phyloP scores from a whole-genome alignment of 208 protist species.

The Crithidia brevicula region DNA sequence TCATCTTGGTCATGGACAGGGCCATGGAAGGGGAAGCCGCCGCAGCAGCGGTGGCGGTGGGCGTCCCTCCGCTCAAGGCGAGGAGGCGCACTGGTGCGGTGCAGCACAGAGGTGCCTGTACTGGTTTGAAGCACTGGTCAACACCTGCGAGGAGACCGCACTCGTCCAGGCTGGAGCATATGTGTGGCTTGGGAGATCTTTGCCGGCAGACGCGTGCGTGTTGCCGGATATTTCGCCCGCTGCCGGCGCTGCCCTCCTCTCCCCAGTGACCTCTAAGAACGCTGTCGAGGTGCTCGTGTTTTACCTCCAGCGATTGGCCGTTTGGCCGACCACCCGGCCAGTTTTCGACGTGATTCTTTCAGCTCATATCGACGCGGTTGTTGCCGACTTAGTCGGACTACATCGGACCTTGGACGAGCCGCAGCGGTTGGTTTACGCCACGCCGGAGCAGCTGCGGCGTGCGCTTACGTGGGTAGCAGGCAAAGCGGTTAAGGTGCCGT shows the following conservation, averaged over 20 bases:
- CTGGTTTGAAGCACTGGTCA: slow-evolving; percentile 31
- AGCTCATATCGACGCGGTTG: slow-evolving; percentile 20
- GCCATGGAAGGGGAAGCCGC: not conserved
- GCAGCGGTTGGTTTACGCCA: slow-evolving; percentile 18
- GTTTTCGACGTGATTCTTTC: slow-evolving; percentile 22
- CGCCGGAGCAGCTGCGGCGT: slow-evolving; percentile 24
- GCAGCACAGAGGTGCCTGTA: slow-evolving; percentile 25
- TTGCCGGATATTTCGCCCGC: not conserved
- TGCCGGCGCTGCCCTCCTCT: not conserved
- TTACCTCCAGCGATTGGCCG: not conserved
- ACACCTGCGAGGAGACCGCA: slow-evolving; percentile 14
- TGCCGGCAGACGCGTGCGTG: not conserved
- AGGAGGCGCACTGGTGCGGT: slow-evolving; percentile 10
- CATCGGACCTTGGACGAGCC: slow-evolving; percentile 21
- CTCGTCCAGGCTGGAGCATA: slow-evolving; percentile 5
- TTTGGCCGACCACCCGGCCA: not conserved
- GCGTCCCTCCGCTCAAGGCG: not conserved
- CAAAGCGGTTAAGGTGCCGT: slow-evolving; percentile 1
- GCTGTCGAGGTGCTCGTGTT: slow-evolving; percentile 4
- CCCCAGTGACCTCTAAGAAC: not conserved
- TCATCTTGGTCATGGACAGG: not conserved
- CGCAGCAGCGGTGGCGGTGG: not conserved
- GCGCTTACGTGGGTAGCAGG: slow-evolving; percentile 28
- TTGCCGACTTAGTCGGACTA: slow-evolving; percentile 8
- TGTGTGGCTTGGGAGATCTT: not conserved